Conservation (phyloP, 768 basidiomycete species). For the Sporobolomyces roseus region DNA sequence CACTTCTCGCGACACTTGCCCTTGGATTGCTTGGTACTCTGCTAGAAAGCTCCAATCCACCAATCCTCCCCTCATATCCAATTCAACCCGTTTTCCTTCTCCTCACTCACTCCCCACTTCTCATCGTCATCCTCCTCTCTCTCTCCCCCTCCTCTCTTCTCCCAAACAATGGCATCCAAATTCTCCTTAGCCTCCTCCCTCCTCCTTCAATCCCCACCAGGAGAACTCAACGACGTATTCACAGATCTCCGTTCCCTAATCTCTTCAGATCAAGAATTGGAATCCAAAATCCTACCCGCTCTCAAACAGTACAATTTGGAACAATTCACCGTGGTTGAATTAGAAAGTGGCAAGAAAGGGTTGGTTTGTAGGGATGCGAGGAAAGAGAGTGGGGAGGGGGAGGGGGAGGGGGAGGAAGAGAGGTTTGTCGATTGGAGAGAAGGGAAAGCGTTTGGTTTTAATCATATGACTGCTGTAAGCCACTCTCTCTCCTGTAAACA, state of each 20-base stretch:
- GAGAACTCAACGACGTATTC: conserved; percentile 39
- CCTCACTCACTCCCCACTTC: not conserved
- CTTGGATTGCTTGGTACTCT: too few relatives aligned
- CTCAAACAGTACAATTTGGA: conserved; percentile 78
- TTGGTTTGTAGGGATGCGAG: too few relatives aligned
- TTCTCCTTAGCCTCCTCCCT: conserved; percentile 11
- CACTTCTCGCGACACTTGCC: too few relatives aligned
- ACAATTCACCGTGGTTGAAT: conserved; percentile 60
- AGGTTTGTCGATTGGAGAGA: conserved; percentile 75
- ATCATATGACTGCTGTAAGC: conserved; percentile 59
- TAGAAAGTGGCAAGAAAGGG: conserved; percentile 47
- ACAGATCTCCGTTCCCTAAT: conserved; percentile 82
- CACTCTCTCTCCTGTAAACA: too few relatives aligned
- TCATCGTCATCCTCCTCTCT: not conserved
- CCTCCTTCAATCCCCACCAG: conserved; percentile 37
- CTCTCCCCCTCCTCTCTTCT: not conserved
- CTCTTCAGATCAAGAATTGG: conserved; percentile 75
- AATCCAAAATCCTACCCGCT: conserved; percentile 70
- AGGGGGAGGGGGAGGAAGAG: conserved; percentile 59
- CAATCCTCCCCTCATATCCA: too few relatives aligned
- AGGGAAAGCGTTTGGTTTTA: conserved; percentile 71
- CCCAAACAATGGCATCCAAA: too few relatives aligned
- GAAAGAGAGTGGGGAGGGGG: conserved; percentile 67
- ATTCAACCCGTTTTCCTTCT: too few relatives aligned
- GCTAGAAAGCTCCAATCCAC: too few relatives aligned